Evolutionary conservation across 257 asterid genomes (phyloP).

Genomic region (Mentha longifolia): DNA sequence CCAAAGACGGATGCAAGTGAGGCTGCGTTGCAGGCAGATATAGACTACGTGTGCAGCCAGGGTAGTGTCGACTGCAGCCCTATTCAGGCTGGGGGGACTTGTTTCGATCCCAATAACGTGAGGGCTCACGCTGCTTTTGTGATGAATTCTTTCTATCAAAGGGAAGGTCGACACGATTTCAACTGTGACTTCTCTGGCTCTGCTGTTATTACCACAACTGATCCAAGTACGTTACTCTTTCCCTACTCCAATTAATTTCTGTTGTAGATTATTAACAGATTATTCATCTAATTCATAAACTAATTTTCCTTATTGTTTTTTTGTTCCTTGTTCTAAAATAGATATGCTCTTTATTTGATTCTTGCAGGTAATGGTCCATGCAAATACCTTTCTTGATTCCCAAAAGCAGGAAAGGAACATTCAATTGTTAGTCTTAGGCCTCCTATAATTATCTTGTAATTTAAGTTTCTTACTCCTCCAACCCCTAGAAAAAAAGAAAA

Average conservation of each 20-base stretch:
- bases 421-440: conserved; percentile 22
- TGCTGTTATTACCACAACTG: conserved; percentile 42
- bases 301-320: too few species aligned
- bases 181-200: conserved; percentile 66
- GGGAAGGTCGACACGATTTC: conserved; percentile 54
- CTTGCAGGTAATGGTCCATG: conserved; percentile 66
- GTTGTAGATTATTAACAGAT: too few species aligned
- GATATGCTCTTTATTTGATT: neutral
- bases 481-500: neutral
- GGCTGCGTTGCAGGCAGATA: conserved; percentile 53
- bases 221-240: conserved; percentile 63
- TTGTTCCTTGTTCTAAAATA: neutral
- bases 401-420: conserved; percentile 11
- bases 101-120: conserved; percentile 59
- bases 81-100: conserved; percentile 63
- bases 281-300: neutral
- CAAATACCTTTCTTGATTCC: conserved; percentile 49
- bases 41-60: conserved; percentile 69
- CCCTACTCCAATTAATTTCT: neutral
- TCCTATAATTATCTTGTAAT: neutral
- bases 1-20: conserved; percentile 53
- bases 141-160: conserved; percentile 75
- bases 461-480: neutral
- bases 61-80: conserved; percentile 52
- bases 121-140: conserved; percentile 63